Conservation (phyloP, 2,329 filamentous ascomycete species). For the Penicillium glabrum region DNA sequence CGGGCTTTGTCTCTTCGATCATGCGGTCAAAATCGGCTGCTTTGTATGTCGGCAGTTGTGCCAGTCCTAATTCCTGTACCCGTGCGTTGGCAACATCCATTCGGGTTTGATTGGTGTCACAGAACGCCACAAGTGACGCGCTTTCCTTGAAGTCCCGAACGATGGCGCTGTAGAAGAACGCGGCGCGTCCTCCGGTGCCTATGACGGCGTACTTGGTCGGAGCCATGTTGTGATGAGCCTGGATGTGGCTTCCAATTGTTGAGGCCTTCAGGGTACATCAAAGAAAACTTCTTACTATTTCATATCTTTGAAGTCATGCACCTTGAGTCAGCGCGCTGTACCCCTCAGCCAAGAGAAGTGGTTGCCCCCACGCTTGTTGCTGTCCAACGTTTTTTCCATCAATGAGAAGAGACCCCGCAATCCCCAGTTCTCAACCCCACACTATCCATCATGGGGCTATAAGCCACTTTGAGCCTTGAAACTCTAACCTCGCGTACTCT, state of each 20-base stretch:
- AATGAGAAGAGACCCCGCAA: constrained; percentile 1
- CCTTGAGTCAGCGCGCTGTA: neutral
- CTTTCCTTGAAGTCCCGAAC: constrained; percentile 14
- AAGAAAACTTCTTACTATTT: neutral
- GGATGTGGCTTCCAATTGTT: neutral
- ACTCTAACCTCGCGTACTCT: neutral
- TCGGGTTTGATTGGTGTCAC: constrained; percentile 21
- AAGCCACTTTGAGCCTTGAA: neutral
- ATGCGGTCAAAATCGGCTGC: constrained; percentile 59
- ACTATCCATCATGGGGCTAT: neutral
- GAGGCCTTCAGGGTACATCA: neutral
- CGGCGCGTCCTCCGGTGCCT: constrained; percentile 26
- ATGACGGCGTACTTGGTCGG: constrained; percentile 28
- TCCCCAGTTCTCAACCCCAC: neutral
- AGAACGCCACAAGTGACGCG: constrained; percentile 16
- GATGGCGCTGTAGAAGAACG: constrained; percentile 20
- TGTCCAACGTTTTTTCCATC: constrained; percentile 4
- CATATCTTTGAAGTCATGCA: neutral
- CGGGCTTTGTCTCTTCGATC: constrained; percentile 55
- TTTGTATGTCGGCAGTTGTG: constrained; percentile 54
- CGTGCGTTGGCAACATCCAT: constrained; percentile 18
- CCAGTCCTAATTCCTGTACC: constrained; percentile 43
- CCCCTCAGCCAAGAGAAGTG: constrained; percentile 2
- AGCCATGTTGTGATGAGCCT: constrained; percentile 2
- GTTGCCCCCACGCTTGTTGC: neutral